Percentiles rank a stretch among this genome's conserved stretches.
Conservation (phyloP, 2,329 filamentous ascomycete genomes). For the Sarocladium kiliense region DNA sequence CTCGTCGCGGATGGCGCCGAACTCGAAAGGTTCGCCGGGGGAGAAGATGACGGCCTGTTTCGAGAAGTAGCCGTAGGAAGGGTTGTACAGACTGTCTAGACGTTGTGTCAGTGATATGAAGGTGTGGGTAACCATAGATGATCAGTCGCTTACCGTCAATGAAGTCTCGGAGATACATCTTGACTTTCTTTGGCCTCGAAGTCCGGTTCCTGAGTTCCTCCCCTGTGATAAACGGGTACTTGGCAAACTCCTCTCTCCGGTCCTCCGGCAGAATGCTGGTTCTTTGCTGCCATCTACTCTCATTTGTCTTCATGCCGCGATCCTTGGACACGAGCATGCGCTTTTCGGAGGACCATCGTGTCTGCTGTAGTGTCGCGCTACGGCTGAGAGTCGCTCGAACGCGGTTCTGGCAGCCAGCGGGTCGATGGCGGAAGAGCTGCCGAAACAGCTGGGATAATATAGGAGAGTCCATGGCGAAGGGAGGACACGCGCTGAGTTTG, state of each 20-base stretch:
- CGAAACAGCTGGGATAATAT: slow-evolving; percentile 74
- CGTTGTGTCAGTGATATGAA: too few relatives aligned
- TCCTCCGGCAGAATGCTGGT: slow-evolving; percentile 70
- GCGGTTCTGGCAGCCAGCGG: slow-evolving; percentile 24
- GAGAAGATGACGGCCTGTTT: slow-evolving; percentile 96
- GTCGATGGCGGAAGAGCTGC: slow-evolving; percentile 70
- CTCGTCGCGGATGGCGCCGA: slow-evolving; percentile 75
- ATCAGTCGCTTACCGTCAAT: slow-evolving; percentile 75
- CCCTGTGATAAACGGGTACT: slow-evolving; percentile 82
- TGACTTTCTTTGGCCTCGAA: slow-evolving; percentile 79
- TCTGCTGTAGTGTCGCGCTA: slow-evolving; percentile 14
- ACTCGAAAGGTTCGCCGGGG: slow-evolving; percentile 86
- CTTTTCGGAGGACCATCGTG: slow-evolving; percentile 22
- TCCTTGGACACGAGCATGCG: slow-evolving; percentile 24
- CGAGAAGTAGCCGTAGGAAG: slow-evolving; percentile 91
- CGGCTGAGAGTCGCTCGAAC: slow-evolving; percentile 14
- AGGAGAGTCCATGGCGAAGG: slow-evolving; percentile 73
- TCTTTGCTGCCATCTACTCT: slow-evolving; percentile 82
- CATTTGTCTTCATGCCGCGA: slow-evolving; percentile 43
- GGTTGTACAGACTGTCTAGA: slow-evolving; percentile 88
- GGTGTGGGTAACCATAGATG: too few relatives aligned
- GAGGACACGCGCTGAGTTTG: not conserved
- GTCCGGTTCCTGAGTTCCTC: slow-evolving; percentile 65
- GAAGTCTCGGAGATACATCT: slow-evolving; percentile 97
- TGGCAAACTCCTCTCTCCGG: slow-evolving; percentile 71